Conservation (phyloP, 768 basidiomycete genomes). For the Glaciozyma antarctica region DNA sequence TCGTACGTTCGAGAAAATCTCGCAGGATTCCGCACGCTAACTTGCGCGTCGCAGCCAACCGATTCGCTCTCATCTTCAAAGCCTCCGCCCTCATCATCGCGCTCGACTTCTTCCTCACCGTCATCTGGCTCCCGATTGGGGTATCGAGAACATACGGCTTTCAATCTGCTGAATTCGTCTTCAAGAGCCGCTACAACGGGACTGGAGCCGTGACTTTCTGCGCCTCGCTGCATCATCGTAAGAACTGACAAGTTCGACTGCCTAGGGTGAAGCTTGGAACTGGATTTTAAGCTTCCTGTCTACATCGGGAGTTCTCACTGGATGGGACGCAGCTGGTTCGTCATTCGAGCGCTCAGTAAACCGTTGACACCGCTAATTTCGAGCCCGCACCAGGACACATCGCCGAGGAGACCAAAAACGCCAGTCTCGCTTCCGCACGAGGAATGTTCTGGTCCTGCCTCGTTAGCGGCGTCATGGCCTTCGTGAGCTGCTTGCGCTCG, state of each 20-base stretch:
- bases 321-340: constrained; percentile 41
- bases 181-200: constrained; percentile 74
- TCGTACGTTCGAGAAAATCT: constrained; percentile 42
- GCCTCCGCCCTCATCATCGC: constrained; percentile 64
- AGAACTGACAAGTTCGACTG: too few relatives aligned
- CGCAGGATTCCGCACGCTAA: constrained; percentile 13
- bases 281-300: constrained; percentile 83
- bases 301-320: constrained; percentile 76
- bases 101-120: constrained; percentile 75
- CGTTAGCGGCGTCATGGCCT: constrained; percentile 65
- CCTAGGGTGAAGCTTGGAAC: constrained; percentile 65
- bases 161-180: constrained; percentile 69
- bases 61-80: constrained; percentile 67
- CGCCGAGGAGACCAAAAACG: constrained; percentile 79
- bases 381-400: constrained; percentile 82
- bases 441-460: constrained; percentile 71
- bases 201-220: constrained; percentile 52
- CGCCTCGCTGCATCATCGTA: not conserved
- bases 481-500: constrained; percentile 45
- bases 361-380: constrained; percentile 33
- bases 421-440: constrained; percentile 66
- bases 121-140: constrained; percentile 88
- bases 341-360: too few relatives aligned
- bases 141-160: constrained; percentile 84
- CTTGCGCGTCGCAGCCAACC: constrained; percentile 31